Conservation (phyloP, 2,329 filamentous ascomycete genomes). For the Fusarium chlamydosporum region DNA sequence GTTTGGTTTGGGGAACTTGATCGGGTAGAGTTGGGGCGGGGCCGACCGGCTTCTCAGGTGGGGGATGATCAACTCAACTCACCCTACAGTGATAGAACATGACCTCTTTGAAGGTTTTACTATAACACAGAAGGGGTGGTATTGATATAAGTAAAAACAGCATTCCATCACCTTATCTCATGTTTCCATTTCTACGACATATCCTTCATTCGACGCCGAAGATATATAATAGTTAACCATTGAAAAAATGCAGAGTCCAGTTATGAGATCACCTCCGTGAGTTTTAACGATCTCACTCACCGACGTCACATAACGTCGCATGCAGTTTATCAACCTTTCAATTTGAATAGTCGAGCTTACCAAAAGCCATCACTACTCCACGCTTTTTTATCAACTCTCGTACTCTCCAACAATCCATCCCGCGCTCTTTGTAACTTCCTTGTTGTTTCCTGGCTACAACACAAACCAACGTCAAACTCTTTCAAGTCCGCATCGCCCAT, state of each 20-base stretch:
- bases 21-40: conserved; percentile 24
- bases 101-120: background rate
- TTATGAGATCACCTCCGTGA: too few relatives aligned
- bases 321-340: background rate
- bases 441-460: conserved; percentile 75
- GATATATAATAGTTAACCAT: too few relatives aligned
- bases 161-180: too few relatives aligned
- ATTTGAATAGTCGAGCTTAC: conserved; percentile 1
- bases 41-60: conserved; percentile 8
- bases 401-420: conserved; percentile 53
- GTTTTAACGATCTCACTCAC: background rate
- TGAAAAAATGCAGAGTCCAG: too few relatives aligned
- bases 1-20: conserved; percentile 9
- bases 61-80: background rate
- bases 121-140: background rate
- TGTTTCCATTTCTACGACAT: too few relatives aligned
- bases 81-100: background rate
- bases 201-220: too few relatives aligned
- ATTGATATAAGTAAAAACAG: too few relatives aligned
- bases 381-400: conserved; percentile 10
- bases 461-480: conserved; percentile 80
- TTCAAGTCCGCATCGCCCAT: conserved; percentile 79
- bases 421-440: conserved; percentile 65
- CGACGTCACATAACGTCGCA: too few relatives aligned
- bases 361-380: conserved; percentile 48